Evolutionary conservation across 2,329 filamentous ascomycete species (phyloP).

Genomic region (Hypocreales sp.): DNA sequence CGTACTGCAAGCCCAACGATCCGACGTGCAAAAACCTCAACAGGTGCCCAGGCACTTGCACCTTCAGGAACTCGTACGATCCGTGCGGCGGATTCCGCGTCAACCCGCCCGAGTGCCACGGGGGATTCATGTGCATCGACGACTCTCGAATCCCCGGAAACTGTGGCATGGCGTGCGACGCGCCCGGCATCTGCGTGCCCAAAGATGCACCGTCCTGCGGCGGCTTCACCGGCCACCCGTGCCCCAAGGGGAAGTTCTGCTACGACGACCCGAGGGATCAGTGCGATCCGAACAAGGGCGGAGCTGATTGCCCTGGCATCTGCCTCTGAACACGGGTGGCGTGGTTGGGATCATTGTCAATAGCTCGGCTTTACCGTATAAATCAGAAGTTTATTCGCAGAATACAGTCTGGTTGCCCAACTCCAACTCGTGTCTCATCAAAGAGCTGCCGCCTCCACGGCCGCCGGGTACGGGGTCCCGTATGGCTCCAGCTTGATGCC

Average conservation of each 20-base stretch:
- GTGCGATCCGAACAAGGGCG: slow-evolving; percentile 13
- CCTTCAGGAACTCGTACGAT: slow-evolving; percentile 13
- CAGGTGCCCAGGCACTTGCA: slow-evolving; percentile 13
- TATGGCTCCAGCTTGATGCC: slow-evolving; percentile 16
- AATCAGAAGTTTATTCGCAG: no score
- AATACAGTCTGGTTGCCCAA: no score
- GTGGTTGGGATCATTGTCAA: not conserved
- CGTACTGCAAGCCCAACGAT: slow-evolving; percentile 9
- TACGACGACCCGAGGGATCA: slow-evolving; percentile 12
- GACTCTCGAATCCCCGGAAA: slow-evolving; percentile 14
- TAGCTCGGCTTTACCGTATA: no score
- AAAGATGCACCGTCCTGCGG: slow-evolving; percentile 7
- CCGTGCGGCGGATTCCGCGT: slow-evolving; percentile 15
- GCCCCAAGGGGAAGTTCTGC: slow-evolving; percentile 12
- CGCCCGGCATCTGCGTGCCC: slow-evolving; percentile 17
- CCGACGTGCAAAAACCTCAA: slow-evolving; percentile 11
- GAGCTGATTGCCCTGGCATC: slow-evolving; percentile 15
- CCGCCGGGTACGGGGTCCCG: slow-evolving; percentile 11
- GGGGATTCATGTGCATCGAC: slow-evolving; percentile 12
- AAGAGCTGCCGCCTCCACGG: no score
- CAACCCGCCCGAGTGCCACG: slow-evolving; percentile 11
- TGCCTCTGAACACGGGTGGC: slow-evolving; percentile 11
- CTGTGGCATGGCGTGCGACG: slow-evolving; percentile 20
- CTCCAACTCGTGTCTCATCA: no score
- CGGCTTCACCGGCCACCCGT: slow-evolving; percentile 11